These are phyloP conservation scores for Zymoseptoria tritici DNA, from an alignment of 2,329 filamentous ascomycete genomes.

Conservation along the genomic window DNA sequence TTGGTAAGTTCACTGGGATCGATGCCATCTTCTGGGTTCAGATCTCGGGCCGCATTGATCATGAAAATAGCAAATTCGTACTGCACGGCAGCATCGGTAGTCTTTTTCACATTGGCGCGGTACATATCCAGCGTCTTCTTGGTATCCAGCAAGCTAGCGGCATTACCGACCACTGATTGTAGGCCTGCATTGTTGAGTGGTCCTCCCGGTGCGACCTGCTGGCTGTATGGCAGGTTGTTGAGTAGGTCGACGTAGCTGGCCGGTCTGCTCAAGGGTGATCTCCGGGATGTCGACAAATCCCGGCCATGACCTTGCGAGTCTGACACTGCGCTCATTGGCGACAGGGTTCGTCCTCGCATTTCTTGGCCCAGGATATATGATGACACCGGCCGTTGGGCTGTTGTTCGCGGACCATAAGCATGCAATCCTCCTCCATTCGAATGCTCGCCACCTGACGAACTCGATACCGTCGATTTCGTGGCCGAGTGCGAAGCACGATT, in stretches of 20 bases:
- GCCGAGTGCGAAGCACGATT: slow-evolving; percentile 28
- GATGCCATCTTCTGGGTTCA: slow-evolving; percentile 39
- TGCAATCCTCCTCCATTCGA: background rate
- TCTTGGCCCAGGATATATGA: slow-evolving; percentile 71
- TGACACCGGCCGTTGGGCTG: slow-evolving; percentile 55
- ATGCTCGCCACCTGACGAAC: slow-evolving; percentile 12
- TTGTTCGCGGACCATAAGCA: slow-evolving; percentile 37
- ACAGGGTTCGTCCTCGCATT: slow-evolving; percentile 54
- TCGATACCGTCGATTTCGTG: slow-evolving; percentile 24
- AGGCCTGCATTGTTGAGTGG: slow-evolving; percentile 75
- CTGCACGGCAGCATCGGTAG: slow-evolving; percentile 79
- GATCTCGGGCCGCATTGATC: slow-evolving; percentile 79
- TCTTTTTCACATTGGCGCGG: slow-evolving; percentile 92
- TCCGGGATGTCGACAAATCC: slow-evolving; percentile 44
- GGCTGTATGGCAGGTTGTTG: slow-evolving; percentile 64
- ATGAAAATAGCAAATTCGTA: slow-evolving; percentile 96
- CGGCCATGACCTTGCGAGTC: slow-evolving; percentile 40
- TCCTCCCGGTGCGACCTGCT: slow-evolving; percentile 58
- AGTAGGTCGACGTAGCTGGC: slow-evolving; percentile 56
- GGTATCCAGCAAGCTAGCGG: slow-evolving; percentile 82
- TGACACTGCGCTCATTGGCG: slow-evolving; percentile 42
- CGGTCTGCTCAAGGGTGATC: slow-evolving; percentile 52
- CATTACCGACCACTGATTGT: slow-evolving; percentile 71
- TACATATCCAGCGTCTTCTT: slow-evolving; percentile 98
- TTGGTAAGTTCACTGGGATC: slow-evolving; percentile 59